Conservation (phyloP, 2,329 filamentous ascomycete species). For the Penicillium frequentans region DNA sequence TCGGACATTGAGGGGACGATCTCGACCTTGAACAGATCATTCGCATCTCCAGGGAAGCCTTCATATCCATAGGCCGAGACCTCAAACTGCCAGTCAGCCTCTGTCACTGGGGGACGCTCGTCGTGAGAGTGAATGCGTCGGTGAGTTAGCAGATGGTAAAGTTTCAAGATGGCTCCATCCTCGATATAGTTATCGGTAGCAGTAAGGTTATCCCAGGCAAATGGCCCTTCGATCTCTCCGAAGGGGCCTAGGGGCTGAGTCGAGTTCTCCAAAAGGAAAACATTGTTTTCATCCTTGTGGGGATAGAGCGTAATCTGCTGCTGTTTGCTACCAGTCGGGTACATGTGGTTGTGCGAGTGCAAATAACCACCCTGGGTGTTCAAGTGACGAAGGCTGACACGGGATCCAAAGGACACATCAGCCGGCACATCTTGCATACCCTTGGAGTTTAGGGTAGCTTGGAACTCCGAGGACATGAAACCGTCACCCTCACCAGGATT, state of each 20-base stretch:
- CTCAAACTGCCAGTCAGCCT: conserved; percentile 93
- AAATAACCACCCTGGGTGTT: conserved; percentile 98
- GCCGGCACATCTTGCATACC: conserved; percentile 93
- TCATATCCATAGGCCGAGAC: conserved; percentile 97
- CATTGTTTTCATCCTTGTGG: conserved; percentile 98
- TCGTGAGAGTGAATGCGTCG: conserved; percentile 93
- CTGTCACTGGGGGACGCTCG: conserved; percentile 79
- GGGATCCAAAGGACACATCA: conserved; percentile 86
- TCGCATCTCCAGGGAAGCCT: conserved; percentile 94
- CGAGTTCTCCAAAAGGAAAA: conserved; percentile 93
- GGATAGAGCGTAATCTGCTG: conserved; percentile 98
- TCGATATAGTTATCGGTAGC: conserved; percentile 66
- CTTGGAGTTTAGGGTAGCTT: conserved; percentile 95
- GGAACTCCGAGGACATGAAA: conserved; percentile 99
- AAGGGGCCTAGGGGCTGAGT: conserved; percentile 81
- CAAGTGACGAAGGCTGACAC: conserved; percentile 82
- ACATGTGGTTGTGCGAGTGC: conserved; percentile 97
- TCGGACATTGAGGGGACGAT: conserved; percentile 90
- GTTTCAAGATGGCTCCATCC: conserved; percentile 75
- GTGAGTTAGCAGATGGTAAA: conserved; percentile 81
- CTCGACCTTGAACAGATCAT: conserved; percentile 92
- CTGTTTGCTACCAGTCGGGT: conserved; percentile 94
- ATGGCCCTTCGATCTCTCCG: conserved; percentile 76
- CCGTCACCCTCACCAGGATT: conserved; percentile 98
- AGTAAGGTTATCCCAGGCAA: conserved; percentile 79